Conservation (phyloP, 495 filamentous ascomycete genomes). For the Penicillium tannophilum region DNA sequence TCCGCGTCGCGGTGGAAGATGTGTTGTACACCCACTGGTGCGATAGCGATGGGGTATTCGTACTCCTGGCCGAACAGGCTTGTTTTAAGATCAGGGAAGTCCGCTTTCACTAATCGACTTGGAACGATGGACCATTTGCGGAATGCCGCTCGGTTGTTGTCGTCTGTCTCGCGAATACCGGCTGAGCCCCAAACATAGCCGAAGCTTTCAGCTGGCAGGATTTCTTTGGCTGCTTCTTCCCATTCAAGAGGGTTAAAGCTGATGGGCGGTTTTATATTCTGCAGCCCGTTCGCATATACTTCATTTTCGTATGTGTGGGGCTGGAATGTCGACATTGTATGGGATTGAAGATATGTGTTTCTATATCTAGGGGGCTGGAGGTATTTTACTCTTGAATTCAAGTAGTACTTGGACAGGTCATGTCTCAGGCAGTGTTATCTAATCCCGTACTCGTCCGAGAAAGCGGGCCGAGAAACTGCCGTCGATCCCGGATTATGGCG, state of each 20-base stretch:
- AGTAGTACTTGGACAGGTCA: no score
- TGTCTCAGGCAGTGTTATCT: no score
- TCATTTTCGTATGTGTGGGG: not conserved
- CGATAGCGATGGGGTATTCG: constrained; percentile 47
- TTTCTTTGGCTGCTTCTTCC: constrained; percentile 33
- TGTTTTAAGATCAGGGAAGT: constrained; percentile 18
- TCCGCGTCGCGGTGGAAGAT: constrained; percentile 55
- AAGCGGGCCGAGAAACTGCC: no score
- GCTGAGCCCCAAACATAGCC: constrained; percentile 43
- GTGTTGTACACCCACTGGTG: constrained; percentile 54
- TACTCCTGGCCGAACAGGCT: constrained; percentile 29
- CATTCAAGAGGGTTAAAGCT: constrained; percentile 38
- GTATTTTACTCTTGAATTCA: no score
- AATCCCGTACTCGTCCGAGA: no score
- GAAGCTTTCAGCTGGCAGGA: constrained; percentile 34
- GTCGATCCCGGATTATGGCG: no score
- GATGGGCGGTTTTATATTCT: constrained; percentile 33
- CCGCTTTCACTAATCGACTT: constrained; percentile 26
- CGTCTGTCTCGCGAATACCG: constrained; percentile 37
- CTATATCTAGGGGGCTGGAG: no score
- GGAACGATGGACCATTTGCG: constrained; percentile 41
- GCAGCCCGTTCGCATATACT: constrained; percentile 36
- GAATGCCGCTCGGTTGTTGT: constrained; percentile 45
- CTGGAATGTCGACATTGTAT: not conserved
- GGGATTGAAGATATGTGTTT: no score